Evolutionary conservation across 768 basidiomycete genomes (phyloP).

Genomic region (Serendipita sp.): DNA sequence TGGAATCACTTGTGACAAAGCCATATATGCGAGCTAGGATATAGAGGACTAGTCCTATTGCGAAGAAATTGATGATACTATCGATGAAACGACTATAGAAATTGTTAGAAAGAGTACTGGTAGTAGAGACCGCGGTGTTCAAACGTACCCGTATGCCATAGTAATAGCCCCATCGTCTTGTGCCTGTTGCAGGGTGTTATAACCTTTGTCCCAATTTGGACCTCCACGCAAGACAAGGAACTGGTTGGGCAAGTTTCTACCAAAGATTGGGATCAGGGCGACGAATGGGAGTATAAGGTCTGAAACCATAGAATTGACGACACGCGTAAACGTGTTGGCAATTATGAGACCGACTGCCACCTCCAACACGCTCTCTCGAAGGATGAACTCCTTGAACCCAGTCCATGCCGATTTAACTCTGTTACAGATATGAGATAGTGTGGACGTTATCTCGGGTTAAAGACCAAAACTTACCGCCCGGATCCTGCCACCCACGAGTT

Average conservation of each 20-base stretch:
- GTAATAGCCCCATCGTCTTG: constrained; percentile 30
- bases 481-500: not conserved
- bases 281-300: constrained; percentile 28
- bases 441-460: too few relatives aligned
- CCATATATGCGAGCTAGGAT: constrained; percentile 23
- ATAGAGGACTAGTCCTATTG: constrained; percentile 25
- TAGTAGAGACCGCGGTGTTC: not conserved
- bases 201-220: constrained; percentile 17
- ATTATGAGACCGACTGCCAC: constrained; percentile 29
- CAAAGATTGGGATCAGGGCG: constrained; percentile 28
- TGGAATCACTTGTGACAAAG: constrained; percentile 22
- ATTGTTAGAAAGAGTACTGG: not conserved
- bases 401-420: not conserved
- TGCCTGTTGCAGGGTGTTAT: constrained; percentile 30
- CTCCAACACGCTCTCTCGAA: constrained; percentile 29
- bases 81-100: constrained; percentile 20
- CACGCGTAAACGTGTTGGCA: not conserved
- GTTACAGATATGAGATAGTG: too few relatives aligned
- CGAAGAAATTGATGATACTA: constrained; percentile 24
- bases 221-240: constrained; percentile 25
- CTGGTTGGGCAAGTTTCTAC: constrained; percentile 29
- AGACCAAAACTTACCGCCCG: too few relatives aligned
- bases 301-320: constrained; percentile 27
- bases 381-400: not conserved
- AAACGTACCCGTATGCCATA: constrained; percentile 18